Evolutionary conservation across 139 green algal genomes (phyloP).

Genomic region (Micromonas pusilla): DNA sequence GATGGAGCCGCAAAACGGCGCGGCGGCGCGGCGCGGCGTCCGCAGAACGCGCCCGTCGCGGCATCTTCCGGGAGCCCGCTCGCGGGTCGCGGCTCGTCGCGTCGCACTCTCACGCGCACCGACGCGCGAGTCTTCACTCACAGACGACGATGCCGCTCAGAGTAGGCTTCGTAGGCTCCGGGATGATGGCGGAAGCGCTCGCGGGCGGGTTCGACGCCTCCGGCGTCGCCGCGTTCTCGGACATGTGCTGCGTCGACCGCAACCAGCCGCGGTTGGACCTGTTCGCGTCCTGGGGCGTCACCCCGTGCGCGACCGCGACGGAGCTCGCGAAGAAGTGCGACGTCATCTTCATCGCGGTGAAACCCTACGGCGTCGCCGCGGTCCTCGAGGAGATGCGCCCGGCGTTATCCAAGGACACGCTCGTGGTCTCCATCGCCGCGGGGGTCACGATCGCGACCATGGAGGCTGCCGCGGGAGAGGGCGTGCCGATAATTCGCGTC

Average conservation of each 20-base stretch:
- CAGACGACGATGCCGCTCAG: background rate
- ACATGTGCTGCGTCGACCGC: background rate
- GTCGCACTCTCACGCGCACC: no score
- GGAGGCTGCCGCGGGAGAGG: background rate
- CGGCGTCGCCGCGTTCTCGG: background rate
- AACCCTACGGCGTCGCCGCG: conserved; percentile 73
- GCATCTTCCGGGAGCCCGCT: no score
- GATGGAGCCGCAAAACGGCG: no score
- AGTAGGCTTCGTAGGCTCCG: conserved; percentile 21
- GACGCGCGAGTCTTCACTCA: no score
- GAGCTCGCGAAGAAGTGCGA: conserved; percentile 68
- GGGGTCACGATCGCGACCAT: conserved; percentile 66
- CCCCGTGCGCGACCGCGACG: conserved; percentile 38
- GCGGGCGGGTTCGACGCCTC: background rate
- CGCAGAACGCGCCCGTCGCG: no score
- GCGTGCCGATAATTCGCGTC: conserved; percentile 48
- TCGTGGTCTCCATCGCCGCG: conserved; percentile 90
- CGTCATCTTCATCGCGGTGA: conserved; percentile 86
- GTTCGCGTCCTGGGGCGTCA: conserved; percentile 57
- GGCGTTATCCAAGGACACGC: conserved; percentile 15
- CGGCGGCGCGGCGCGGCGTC: no score
- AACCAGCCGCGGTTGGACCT: conserved; percentile 51
- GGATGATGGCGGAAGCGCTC: conserved; percentile 20
- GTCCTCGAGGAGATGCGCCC: conserved; percentile 58
- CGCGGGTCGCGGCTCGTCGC: no score